Evolutionary conservation across 1,284 basidiomycete species (phyloP).

Genomic region (Pholiota adiposa): DNA sequence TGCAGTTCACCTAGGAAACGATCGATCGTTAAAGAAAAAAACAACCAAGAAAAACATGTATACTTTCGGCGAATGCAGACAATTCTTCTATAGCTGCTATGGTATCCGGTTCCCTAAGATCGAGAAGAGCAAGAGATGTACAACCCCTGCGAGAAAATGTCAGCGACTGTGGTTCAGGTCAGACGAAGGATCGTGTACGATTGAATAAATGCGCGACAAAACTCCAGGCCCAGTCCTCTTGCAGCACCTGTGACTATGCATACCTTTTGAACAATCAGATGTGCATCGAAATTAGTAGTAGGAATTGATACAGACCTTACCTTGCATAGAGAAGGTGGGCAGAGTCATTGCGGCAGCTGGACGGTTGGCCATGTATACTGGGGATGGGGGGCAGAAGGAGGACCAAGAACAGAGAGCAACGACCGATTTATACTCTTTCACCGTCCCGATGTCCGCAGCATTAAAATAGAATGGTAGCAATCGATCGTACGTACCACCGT

Average conservation of each 20-base stretch:
- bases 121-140: constrained; percentile 81
- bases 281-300: neutral
- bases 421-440: neutral
- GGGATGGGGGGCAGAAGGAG: neutral
- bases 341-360: constrained; percentile 42
- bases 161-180: neutral
- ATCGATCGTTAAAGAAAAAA: constrained; percentile 38
- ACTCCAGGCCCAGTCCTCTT: constrained; percentile 86
- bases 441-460: neutral
- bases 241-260: constrained; percentile 96
- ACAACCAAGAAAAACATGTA: constrained; percentile 16
- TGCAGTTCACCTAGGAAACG: neutral
- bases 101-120: constrained; percentile 80
- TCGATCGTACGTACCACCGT: too few species aligned
- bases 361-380: constrained; percentile 10
- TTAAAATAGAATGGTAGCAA: too few species aligned
- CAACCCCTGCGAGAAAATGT: constrained; percentile 62
- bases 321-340: constrained; percentile 68
- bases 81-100: constrained; percentile 78
- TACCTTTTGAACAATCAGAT: constrained; percentile 54
- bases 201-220: constrained; percentile 88
- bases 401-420: neutral
- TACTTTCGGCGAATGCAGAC: constrained; percentile 54
- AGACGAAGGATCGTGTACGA: constrained; percentile 54
- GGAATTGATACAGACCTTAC: constrained; percentile 54